Evolutionary conservation across 805 yeast genomes (phyloP).

Genomic region (Cyberlindnera maritima): DNA sequence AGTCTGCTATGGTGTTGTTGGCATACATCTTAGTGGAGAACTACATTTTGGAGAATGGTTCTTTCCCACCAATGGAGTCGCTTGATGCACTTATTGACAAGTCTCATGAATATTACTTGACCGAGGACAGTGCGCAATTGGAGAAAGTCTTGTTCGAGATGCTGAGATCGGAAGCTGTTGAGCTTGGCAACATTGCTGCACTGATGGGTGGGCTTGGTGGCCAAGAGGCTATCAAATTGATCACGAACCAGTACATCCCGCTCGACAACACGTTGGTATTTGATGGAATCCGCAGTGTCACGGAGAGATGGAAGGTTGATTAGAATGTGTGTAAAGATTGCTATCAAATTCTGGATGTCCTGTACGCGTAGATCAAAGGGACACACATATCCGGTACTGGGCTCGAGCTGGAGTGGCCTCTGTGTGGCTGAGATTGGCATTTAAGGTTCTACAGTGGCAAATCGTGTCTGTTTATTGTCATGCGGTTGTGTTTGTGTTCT

Average conservation of each 20-base stretch:
- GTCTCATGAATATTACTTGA: constrained; percentile 1
- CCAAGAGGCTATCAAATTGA: constrained; percentile 75
- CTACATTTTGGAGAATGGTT: constrained; percentile 1
- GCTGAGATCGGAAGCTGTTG: constrained; percentile 38
- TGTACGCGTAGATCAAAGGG: too few relatives aligned
- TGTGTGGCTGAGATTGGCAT: not conserved
- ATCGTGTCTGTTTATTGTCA: too few relatives aligned
- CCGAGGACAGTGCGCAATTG: constrained; percentile 27
- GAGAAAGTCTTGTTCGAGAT: constrained; percentile 41
- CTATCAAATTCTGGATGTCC: too few relatives aligned
- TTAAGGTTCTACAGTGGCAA: not conserved
- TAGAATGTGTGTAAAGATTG: not conserved
- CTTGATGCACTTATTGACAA: not conserved
- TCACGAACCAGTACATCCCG: constrained; percentile 81
- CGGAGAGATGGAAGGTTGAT: constrained; percentile 28
- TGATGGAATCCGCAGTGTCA: constrained; percentile 64
- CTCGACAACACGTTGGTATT: constrained; percentile 65
- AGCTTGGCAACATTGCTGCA: constrained; percentile 59
- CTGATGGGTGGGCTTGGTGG: constrained; percentile 82
- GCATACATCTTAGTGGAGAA: constrained; percentile 12
- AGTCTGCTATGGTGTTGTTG: constrained; percentile 18
- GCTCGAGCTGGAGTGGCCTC: too few relatives aligned
- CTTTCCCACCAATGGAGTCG: constrained; percentile 11
- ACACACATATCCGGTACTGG: too few relatives aligned
- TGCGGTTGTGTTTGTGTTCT: too few relatives aligned